A percentile compares a stretch with the other conserved stretches of the same genome.
Conservation (phyloP, 345 rosid genomes). For the Adansonia digitata region DNA sequence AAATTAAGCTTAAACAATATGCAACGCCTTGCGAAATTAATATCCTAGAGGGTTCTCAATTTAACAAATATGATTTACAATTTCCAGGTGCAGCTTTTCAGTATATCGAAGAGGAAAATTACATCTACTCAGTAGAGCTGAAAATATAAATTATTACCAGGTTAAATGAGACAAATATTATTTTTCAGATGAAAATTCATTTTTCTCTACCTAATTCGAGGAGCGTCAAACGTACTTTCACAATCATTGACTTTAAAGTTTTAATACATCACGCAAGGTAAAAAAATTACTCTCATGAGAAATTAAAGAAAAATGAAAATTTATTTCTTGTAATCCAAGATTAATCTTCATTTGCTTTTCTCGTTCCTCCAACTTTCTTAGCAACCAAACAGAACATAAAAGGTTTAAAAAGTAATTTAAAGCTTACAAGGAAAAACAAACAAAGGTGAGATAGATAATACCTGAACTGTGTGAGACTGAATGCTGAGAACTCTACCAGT, state of each 20-base stretch:
- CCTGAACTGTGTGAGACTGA: slow-evolving; percentile 98
- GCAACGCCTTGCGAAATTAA: neutral
- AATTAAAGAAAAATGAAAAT: too few species aligned
- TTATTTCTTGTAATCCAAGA: too few species aligned
- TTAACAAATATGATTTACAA: neutral
- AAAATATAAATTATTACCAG: neutral
- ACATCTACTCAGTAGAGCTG: neutral
- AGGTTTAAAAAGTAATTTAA: neutral
- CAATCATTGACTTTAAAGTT: slow-evolving; percentile 1
- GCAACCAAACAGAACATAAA: slow-evolving; percentile 4
- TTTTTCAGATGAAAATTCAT: neutral
- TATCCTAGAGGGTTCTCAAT: neutral
- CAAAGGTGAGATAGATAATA: slow-evolving; percentile 2
- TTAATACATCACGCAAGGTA: neutral
- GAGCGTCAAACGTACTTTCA: neutral
- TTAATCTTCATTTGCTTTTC: neutral
- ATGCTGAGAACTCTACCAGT: slow-evolving; percentile 99
- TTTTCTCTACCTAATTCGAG: neutral
- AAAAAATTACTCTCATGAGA: too few species aligned
- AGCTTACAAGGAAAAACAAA: neutral
- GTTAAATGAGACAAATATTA: neutral
- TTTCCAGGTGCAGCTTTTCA: neutral
- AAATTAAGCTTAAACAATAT: neutral
- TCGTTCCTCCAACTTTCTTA: neutral
- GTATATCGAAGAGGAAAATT: too few species aligned